Evolutionary conservation across 305 asterid species (phyloP).

Genomic region (Plantago coronopus): DNA sequence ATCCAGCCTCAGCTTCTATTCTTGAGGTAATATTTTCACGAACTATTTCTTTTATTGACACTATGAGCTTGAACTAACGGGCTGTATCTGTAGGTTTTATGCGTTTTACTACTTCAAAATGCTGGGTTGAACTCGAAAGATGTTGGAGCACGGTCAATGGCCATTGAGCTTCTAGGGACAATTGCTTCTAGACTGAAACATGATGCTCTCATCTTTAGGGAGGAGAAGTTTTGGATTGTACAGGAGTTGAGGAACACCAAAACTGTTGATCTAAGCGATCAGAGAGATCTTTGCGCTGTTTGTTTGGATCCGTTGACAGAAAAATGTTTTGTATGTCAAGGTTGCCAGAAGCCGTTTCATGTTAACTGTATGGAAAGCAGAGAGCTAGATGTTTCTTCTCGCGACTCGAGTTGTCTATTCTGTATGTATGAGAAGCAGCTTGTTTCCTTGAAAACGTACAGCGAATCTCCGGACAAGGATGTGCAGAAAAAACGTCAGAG

Average conservation of each 20-base stretch:
- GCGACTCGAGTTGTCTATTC: conserved; percentile 56
- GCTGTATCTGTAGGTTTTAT: conserved; percentile 72
- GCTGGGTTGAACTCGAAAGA: conserved; percentile 96
- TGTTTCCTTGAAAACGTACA: conserved; percentile 55
- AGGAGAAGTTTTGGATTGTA: conserved; percentile 83
- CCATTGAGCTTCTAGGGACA: conserved; percentile 98
- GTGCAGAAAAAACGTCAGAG: conserved; percentile 39
- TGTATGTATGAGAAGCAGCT: conserved; percentile 85
- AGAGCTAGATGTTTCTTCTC: conserved; percentile 59
- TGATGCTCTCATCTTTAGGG: conserved; percentile 70
- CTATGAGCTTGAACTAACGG: conserved; percentile 30
- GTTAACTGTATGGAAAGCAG: conserved; percentile 74
- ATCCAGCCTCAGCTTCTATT: conserved; percentile 93
- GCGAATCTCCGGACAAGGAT: conserved; percentile 53
- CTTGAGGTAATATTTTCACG: conserved; percentile 61
- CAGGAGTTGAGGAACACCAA: conserved; percentile 51
- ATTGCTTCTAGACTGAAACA: conserved; percentile 94
- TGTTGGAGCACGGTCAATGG: conserved; percentile 85
- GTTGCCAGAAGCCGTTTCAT: conserved; percentile 80
- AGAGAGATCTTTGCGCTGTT: conserved; percentile 62
- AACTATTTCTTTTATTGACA: conserved; percentile 18
- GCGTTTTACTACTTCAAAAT: conserved; percentile 95
- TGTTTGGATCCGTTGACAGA: conserved; percentile 61
- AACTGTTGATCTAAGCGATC: conserved; percentile 35
- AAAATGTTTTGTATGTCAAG: conserved; percentile 57